Base-by-base conservation (phyloP, 116 monocot genomes). In the Zostera marina region DNA sequence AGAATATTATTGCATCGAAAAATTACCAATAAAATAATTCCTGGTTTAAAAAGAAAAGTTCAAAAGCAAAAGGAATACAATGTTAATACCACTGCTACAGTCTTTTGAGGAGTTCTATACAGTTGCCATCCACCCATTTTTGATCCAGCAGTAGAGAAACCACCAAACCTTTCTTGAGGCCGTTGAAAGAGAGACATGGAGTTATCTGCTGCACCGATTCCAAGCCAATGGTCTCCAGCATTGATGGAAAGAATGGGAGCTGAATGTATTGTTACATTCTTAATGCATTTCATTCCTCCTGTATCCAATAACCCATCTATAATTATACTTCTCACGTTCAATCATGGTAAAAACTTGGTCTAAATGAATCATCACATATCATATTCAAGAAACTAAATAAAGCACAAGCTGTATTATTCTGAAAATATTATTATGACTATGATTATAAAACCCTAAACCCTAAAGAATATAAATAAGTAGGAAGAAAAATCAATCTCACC, bases 171-270 rank as follows among this genome's bases (percentile, higher is more conserved):
- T 74, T 96, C 96, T 73, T 96, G 96, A 67, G 89, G 85, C 13
- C 85, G 82, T 48, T 96, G 85, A 64, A 85, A 96, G 54, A 96
- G 78, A 44, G 96, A 89, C 96, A 96, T 83, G 6, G 96, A 96
- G 68, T 96, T 96, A 58, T 96, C 96, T 22, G 89, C 89, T 39
- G 89, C 96, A 15, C 96, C 96, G 72, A 96, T 76, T 1, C 89
- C 96, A 39, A 96, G 77, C 96, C 96, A 96, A 61, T 89, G 79
- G 54, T 89, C 96, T 42, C 82, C 80, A 59, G 96, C 96, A 73
- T 76, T 85, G 23, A 96, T 79, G 41, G 96, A 96, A 47, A 96
- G 60, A 63, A 96, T 78, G 62, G 85, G 78, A 38, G 85, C 73
- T 2, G 88, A 70, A 62, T 96, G 89, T 58, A 80, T 60, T 24